Evolutionary conservation across 2,329 filamentous ascomycete species (phyloP).

Genomic region (Alternaria rosae): DNA sequence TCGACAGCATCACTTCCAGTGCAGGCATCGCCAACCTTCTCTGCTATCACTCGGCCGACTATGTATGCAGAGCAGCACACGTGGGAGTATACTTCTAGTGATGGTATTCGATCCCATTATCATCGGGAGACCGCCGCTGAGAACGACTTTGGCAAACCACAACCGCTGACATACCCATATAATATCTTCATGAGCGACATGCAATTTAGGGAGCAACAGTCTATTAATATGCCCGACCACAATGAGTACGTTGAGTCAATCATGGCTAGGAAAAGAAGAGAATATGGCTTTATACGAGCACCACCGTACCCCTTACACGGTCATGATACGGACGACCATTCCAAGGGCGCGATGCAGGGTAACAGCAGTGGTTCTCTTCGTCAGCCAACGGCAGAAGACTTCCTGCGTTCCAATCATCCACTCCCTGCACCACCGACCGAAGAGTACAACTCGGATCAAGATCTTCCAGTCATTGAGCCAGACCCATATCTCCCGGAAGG

Average conservation of each 20-base stretch:
- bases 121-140: background rate
- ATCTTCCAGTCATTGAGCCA: conserved; percentile 9
- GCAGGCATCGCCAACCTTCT: background rate
- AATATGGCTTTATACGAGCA: background rate
- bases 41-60: background rate
- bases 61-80: background rate
- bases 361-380: background rate
- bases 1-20: background rate
- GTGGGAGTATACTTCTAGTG: background rate
- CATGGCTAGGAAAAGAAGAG: background rate
- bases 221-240: conserved; percentile 7
- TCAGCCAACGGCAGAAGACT: conserved; percentile 11
- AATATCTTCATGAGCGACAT: background rate
- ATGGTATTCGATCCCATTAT: background rate
- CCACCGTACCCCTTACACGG: conserved; percentile 8
- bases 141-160: background rate
- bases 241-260: background rate
- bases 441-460: conserved; percentile 8
- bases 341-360: background rate
- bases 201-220: background rate
- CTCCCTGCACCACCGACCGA: background rate
- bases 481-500: conserved; percentile 2
- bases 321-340: background rate
- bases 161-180: background rate
- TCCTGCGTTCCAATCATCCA: background rate